phyloP scores from a whole-genome alignment of 805 yeast species.

The Wickerhamiella brachini region DNA sequence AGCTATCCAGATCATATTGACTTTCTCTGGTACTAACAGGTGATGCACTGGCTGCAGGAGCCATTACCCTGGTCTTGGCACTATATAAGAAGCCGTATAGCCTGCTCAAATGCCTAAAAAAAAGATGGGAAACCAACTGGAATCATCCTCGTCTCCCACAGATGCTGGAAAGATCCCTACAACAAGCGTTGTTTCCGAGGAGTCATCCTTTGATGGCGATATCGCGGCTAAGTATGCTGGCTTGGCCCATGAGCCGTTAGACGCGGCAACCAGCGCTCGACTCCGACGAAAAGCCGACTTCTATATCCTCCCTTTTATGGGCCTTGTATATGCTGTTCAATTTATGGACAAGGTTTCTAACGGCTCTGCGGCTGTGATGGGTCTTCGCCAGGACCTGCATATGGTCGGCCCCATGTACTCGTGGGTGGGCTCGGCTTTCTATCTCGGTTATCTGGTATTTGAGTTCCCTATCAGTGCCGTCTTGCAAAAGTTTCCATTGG shows the following conservation, averaged over 20 bases:
- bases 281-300: constrained; percentile 38
- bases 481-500: constrained; percentile 44
- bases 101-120: too few relatives aligned
- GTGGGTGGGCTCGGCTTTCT: constrained; percentile 49
- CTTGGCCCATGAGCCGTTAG: background rate
- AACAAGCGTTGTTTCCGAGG: background rate
- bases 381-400: constrained; percentile 31
- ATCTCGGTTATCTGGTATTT: constrained; percentile 48
- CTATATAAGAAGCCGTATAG: too few relatives aligned
- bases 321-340: constrained; percentile 36
- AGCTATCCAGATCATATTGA: too few relatives aligned
- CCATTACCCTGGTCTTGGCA: background rate
- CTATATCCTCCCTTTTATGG: constrained; percentile 37
- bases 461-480: constrained; percentile 35
- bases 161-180: background rate
- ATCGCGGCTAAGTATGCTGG: constrained; percentile 6
- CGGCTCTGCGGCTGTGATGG: constrained; percentile 41
- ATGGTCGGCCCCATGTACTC: constrained; percentile 31
- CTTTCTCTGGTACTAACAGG: too few relatives aligned
- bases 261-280: constrained; percentile 19
- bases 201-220: constrained; percentile 1
- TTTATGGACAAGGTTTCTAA: constrained; percentile 47
- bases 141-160: background rate
- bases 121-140: background rate
- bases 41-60: background rate